Conservation (phyloP, 2,329 filamentous ascomycete species). For the Nemania sp. region DNA sequence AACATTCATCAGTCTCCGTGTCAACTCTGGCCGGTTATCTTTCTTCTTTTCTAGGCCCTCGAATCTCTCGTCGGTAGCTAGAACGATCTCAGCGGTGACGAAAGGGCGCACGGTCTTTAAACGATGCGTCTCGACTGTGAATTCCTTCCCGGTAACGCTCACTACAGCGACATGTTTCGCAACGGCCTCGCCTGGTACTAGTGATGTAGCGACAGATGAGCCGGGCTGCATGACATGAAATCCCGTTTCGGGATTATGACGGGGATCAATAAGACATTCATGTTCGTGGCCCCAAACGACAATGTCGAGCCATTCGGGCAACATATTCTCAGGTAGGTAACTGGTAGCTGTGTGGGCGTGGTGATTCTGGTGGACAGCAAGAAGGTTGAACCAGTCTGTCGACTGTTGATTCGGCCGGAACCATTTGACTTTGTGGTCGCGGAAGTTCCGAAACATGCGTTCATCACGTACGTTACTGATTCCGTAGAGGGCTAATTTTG, state of each 20-base stretch:
- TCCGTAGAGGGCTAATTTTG: constrained; percentile 90
- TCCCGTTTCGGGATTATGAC: constrained; percentile 79
- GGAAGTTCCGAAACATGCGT: constrained; percentile 88
- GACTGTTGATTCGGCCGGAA: constrained; percentile 80
- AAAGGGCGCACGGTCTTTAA: constrained; percentile 91
- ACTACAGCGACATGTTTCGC: constrained; percentile 89
- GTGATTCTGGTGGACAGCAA: constrained; percentile 96
- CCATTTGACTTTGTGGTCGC: constrained; percentile 92
- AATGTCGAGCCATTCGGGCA: constrained; percentile 88
- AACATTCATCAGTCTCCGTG: constrained; percentile 71
- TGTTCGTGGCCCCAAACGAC: constrained; percentile 98
- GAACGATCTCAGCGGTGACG: constrained; percentile 78
- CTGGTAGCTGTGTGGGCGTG: constrained; percentile 87
- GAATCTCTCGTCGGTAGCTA: constrained; percentile 76
- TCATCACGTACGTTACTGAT: constrained; percentile 97
- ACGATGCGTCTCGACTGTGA: constrained; percentile 77
- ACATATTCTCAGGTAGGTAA: constrained; percentile 91
- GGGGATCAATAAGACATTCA: constrained; percentile 88
- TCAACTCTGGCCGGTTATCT: constrained; percentile 82
- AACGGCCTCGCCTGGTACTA: constrained; percentile 86
- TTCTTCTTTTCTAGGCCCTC: constrained; percentile 77
- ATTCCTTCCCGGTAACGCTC: constrained; percentile 80
- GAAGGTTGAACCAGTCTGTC: constrained; percentile 92
- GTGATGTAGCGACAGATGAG: constrained; percentile 91
- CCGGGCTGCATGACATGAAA: constrained; percentile 98